Evolutionary conservation across 257 asterid genomes (phyloP).

Genomic region (Salvia rosmarinus): DNA sequence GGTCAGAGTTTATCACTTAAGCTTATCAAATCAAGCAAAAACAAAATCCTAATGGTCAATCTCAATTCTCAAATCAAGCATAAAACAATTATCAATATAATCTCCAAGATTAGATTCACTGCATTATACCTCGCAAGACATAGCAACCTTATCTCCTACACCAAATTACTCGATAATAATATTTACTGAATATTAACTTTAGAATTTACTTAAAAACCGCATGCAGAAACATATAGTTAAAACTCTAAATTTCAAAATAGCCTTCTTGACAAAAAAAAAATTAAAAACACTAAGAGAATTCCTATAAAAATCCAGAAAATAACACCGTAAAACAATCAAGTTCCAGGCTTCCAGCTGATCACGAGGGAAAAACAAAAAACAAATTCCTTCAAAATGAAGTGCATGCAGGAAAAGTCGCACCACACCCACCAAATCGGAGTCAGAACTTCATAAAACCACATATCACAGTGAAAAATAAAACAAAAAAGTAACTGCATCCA

Average conservation of each 20-base stretch:
- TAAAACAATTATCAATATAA: neutral
- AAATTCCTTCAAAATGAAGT: slow-evolving; percentile 23
- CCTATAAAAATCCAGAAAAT: slow-evolving; percentile 21
- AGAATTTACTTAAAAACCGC: neutral
- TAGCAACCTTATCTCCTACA: neutral
- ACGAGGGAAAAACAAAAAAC: neutral
- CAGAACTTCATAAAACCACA: slow-evolving; percentile 8
- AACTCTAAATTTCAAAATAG: neutral
- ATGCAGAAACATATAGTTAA: slow-evolving; percentile 17
- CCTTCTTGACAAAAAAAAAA: neutral
- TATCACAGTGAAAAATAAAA: neutral
- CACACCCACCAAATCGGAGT: neutral
- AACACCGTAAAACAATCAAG: slow-evolving; percentile 13
- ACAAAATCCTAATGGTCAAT: neutral
- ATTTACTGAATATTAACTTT: neutral
- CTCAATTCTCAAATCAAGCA: neutral
- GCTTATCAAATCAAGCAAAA: neutral
- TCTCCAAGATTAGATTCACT: no score
- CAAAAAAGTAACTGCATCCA: neutral
- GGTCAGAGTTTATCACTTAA: neutral
- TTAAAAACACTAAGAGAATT: no score
- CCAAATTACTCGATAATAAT: neutral
- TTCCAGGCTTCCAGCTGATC: slow-evolving; percentile 30
- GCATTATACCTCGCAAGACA: neutral
- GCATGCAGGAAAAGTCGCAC: slow-evolving; percentile 26